Evolutionary conservation across 768 basidiomycete species (phyloP).

Genomic region (Lentinus brumalis): DNA sequence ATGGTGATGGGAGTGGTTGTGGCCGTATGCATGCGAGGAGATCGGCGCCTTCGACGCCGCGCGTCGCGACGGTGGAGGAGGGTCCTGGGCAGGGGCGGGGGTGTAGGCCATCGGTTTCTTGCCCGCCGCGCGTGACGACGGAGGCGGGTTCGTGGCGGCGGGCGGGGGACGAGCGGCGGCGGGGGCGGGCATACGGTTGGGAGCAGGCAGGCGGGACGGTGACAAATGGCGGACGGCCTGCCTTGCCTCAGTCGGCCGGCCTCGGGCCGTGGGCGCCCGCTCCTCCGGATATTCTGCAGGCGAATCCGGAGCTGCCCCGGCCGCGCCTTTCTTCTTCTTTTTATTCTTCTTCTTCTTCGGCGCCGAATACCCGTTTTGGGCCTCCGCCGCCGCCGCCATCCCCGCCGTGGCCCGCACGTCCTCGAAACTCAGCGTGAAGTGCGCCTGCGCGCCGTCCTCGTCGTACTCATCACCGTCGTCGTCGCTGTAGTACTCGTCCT

Average conservation of each 20-base stretch:
- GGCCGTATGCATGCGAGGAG: constrained; percentile 47
- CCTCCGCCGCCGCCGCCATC: constrained; percentile 30
- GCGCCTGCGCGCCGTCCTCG: constrained; percentile 34
- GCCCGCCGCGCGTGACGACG: constrained; percentile 83
- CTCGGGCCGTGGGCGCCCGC: constrained; percentile 27
- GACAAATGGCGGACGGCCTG: not conserved
- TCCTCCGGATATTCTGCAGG: constrained; percentile 2
- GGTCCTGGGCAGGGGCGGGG: constrained; percentile 38
- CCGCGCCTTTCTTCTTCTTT: constrained; percentile 21
- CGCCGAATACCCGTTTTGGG: constrained; percentile 22
- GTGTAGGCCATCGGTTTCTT: constrained; percentile 90
- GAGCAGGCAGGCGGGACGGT: constrained; percentile 34
- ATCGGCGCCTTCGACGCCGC: constrained; percentile 58
- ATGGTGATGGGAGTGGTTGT: constrained; percentile 56
- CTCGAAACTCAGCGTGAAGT: constrained; percentile 45
- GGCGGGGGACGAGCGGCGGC: constrained; percentile 42
- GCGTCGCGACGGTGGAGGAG: constrained; percentile 38
- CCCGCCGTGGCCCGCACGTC: constrained; percentile 21
- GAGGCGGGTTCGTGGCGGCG: constrained; percentile 47
- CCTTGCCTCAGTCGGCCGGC: constrained; percentile 1
- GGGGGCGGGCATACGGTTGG: constrained; percentile 49
- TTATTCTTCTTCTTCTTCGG: constrained; percentile 22
- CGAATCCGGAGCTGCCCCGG: too few relatives aligned
- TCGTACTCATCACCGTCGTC: constrained; percentile 48
- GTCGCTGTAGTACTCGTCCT: constrained; percentile 50